Conservation (phyloP, 2,329 filamentous ascomycete genomes). For the Hypoxylon sp. region DNA sequence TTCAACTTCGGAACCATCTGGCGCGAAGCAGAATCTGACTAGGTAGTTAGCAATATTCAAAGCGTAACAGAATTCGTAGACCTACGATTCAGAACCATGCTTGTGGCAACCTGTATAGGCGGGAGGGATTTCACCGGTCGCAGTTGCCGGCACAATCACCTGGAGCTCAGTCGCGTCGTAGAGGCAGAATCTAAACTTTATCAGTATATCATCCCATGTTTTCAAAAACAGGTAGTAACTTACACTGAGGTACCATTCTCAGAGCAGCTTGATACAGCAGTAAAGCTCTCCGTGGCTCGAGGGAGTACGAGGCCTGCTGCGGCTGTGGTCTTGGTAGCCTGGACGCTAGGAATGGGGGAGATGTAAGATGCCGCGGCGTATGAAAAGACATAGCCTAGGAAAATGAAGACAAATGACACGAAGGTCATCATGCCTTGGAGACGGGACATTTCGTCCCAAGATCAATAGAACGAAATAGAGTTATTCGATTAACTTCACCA, state of each 20-base stretch:
- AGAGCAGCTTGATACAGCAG: conserved; percentile 68
- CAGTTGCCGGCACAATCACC: conserved; percentile 52
- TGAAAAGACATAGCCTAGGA: conserved; percentile 1
- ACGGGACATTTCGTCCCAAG: conserved; percentile 4
- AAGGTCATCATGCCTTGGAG: neutral
- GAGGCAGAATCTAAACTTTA: conserved; percentile 52
- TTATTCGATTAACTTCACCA: neutral
- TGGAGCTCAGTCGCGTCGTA: conserved; percentile 52
- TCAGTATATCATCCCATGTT: conserved; percentile 1
- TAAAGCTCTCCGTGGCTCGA: conserved; percentile 55
- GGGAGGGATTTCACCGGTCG: conserved; percentile 50
- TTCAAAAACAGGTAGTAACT: conserved; percentile 37
- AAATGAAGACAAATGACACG: neutral
- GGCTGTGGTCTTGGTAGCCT: conserved; percentile 34
- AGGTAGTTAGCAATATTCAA: neutral
- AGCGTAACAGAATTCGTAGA: neutral
- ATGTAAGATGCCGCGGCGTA: conserved; percentile 25
- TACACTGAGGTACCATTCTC: conserved; percentile 62
- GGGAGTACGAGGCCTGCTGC: conserved; percentile 45
- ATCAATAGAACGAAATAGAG: neutral
- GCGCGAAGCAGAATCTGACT: conserved; percentile 73
- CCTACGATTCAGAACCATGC: conserved; percentile 66
- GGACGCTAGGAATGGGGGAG: conserved; percentile 2
- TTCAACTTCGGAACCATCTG: conserved; percentile 72
- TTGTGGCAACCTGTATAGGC: conserved; percentile 64